A percentile compares a stretch with the other conserved stretches of the same genome.
These are phyloP conservation scores for Rhododendron ovatum DNA, from an alignment of 148 eudicot species.

Conservation along the genomic window DNA sequence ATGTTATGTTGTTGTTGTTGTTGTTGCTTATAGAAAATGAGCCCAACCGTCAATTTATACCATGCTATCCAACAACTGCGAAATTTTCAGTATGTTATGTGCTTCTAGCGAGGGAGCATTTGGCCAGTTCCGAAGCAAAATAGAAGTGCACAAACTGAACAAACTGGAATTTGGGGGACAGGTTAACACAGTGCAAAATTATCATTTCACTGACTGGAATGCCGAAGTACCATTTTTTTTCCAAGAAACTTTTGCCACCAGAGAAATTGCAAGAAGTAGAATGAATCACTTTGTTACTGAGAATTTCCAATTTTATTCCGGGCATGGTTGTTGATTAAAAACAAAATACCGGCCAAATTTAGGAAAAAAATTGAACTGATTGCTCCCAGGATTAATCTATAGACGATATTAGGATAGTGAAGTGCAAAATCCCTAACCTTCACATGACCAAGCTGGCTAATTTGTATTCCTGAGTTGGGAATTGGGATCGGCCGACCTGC, in stretches of 20 bases:
- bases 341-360: neutral
- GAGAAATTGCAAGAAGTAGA: too few species aligned
- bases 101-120: neutral
- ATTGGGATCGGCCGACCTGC: slow-evolving; percentile 98
- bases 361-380: neutral
- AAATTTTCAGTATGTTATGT: neutral
- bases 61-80: neutral
- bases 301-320: neutral
- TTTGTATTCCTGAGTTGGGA: slow-evolving; percentile 79
- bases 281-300: neutral
- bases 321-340: neutral
- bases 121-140: neutral
- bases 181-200: neutral
- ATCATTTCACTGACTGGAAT: neutral
- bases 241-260: neutral
- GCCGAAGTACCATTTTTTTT: neutral
- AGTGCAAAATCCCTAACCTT: slow-evolving; percentile 47
- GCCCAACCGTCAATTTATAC: neutral
- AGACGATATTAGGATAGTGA: neutral
- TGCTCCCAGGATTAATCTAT: neutral
- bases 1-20: too few species aligned
- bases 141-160: neutral
- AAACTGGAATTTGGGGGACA: neutral
- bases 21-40: too few species aligned
- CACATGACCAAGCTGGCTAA: slow-evolving; percentile 93